Evolutionary conservation across 73 alveolate genomes (phyloP), one percentile per base, ranked within the genome.

Genomic region (Paramecium tetraurelia): DNA sequence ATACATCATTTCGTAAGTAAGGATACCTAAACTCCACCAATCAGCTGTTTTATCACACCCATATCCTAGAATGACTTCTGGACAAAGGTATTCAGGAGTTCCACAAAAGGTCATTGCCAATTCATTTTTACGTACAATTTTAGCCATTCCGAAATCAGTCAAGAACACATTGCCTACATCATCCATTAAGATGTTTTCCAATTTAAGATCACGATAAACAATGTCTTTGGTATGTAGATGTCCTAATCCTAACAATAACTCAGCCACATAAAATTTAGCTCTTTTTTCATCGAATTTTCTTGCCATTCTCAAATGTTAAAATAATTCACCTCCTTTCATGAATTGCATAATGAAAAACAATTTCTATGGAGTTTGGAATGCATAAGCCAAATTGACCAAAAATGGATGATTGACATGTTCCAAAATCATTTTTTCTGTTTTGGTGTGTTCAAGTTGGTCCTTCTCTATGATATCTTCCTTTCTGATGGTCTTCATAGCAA

Each of bases 91-190:
- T 84, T 95, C 98, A 10, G 99, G 99, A 8, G 99, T 96, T 14
- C 99, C 99, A 53, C 98, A 94, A 57, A 96, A 93, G n/a, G 99
- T 92, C 93, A 86, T 92, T 22, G 98, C 95, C 38, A 95, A 88
- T 84, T 96, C 99, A 75, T 95, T 93, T 41, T 95, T 93, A 36
- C 93, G 92, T 38, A 95, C 86, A 57, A 92, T 96, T 77, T 96
- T 96, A 7, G 99, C 98, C 94, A 96, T 94, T 46, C 99, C 99
- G 75, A 97, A 97, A 86, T 97, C 99, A 12, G 99, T 94, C 50
- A 96, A 92, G 94, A 90, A 94, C 48, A 97, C 97, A 93, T 96
- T 97, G 0, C 99, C 99, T 75, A 94, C 95, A 68, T 93, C 95
- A 94, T 96, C 99, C 86, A 96, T 92, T 14, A 96, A 95, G 5